Evolutionary conservation across 2,329 filamentous ascomycete genomes (phyloP), one percentile per base, ranked within the genome.

Genomic region (Botryotinia calthae): DNA sequence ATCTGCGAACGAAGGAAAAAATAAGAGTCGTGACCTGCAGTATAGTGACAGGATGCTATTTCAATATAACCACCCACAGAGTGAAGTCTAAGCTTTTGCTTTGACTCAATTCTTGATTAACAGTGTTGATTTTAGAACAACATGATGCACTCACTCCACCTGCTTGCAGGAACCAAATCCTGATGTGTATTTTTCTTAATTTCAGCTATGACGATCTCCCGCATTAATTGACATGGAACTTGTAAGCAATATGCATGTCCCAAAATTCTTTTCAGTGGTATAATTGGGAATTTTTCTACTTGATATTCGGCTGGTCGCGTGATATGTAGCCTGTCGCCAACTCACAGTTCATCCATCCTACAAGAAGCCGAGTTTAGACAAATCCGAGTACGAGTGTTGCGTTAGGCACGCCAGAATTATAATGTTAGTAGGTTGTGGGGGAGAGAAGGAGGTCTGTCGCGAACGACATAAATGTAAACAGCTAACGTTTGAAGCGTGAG

Each of bases 131-230:
- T 48, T 34, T 48, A 44, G 31, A 31, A 25, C 44, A n/a, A 66
- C 8, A 51, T 37, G 63, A 66, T 37, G 22, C 44, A 51, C 0
- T 1, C 48, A 51, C 25, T 37, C 31, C 22, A 28, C 25, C 12
- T 25, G 22, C 20, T 37, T 37, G 67, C 54, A 69, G 20, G 51
- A 59, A 59, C 46, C 48, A 14, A 18, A 34, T 34, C 25, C 44
- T 14, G 37, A 16, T 28, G 34, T 56, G 28, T 31, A 46, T n/a
- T 34, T 70, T n/a, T 62, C 10, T 22, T 25, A 51, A 44, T 62
- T 48, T 62, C 42, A 63, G 67, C 67, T 62, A 48, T 62, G 56
- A 70, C 67, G 67, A 70, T 70, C 67, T 62, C 67, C 56, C 67
- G 67, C 56, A 48, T 59, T 5, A 18, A 20, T 34, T 46, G 25